Base-by-base conservation (phyloP, 768 basidiomycete species). In the Boletus speciosus region DNA sequence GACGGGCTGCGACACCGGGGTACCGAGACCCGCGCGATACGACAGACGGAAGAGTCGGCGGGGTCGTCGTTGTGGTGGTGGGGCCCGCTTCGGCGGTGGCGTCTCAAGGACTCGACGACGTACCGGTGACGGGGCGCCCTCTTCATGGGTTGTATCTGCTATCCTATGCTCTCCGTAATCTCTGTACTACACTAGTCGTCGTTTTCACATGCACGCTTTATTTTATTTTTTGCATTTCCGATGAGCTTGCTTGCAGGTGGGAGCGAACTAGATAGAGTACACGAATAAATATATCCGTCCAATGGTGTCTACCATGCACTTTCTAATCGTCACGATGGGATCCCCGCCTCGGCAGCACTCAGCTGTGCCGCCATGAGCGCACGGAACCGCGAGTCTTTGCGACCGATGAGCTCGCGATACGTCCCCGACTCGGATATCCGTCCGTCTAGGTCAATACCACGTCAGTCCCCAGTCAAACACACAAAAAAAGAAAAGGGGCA, bases 311-410 rank as follows among this genome's bases (percentile, higher is more conserved):
- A 44, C 8, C 10, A 5, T 19, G 14, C 9, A 12, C 23, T 2
- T 23, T 23, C 23, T 23, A 4, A 12, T 19, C 41, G 11, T 58
- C 34, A 61, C 19, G 37, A 45, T 29, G 42, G 32, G 14, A 64
- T 5, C 12, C 60, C 67, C 1, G 60, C 51, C 5, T 61, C 61
- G 3, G 73, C 75, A 5, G 88, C 80, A 54, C 74, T 81, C 42
- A 96, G 74, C 65, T 97, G 94, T 4, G 93, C 91, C 23, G 91
- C 90, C 93, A 97, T 94, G 44, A 97, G 78, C 8, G 77, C 74
- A 11, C 92, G 81, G 78, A 97, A 97, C 49, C 92, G 78, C 40
- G 92, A 93, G 63, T 85, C 82, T 49, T 75, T 73, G 27, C 78
- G 78, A 56, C 80, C 76, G n/a, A 91, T 87, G 56, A 96, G 77